phyloP scores from a whole-genome alignment of 73 alveolate species.

The Tetrahymena thermophila region DNA sequence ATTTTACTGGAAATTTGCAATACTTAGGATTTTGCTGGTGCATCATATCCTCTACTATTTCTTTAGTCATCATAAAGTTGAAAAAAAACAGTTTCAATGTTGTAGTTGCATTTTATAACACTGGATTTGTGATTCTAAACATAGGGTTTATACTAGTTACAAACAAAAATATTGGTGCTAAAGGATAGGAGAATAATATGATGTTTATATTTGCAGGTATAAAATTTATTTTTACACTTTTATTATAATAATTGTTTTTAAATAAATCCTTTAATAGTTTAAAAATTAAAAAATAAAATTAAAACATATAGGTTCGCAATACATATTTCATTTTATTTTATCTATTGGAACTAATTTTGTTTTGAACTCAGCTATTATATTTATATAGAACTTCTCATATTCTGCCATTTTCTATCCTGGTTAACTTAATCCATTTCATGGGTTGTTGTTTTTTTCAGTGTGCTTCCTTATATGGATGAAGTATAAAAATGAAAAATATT shows the following conservation, averaged over 20 bases:
- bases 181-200: background rate
- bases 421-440: background rate
- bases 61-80: background rate
- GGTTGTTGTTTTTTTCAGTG: background rate
- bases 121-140: background rate
- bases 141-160: background rate
- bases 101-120: background rate
- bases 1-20: background rate
- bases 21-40: background rate
- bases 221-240: background rate
- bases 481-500: background rate
- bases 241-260: background rate
- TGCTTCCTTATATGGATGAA: background rate
- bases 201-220: background rate
- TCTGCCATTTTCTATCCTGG: background rate
- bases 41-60: background rate
- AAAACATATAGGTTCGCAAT: background rate
- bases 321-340: background rate
- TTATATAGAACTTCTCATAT: background rate
- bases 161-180: background rate
- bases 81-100: background rate
- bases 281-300: background rate
- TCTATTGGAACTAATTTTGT: background rate
- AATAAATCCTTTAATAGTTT: background rate
- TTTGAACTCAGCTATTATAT: background rate